Percentiles rank a stretch among this genome's conserved stretches.
These are phyloP conservation scores for Datura wrightii DNA, from an alignment of 257 asterid species.

Conservation along the genomic window DNA sequence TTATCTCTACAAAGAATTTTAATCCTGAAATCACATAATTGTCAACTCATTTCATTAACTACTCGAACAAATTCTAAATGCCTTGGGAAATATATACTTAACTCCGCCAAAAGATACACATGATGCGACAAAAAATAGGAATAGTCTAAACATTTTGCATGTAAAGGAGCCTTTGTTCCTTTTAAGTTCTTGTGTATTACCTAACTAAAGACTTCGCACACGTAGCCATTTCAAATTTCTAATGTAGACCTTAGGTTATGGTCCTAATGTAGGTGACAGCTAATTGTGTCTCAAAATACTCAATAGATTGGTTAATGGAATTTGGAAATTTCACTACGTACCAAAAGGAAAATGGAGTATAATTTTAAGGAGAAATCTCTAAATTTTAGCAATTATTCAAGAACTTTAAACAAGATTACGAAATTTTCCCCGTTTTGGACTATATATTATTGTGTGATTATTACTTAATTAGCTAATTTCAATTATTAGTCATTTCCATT, in stretches of 20 bases:
- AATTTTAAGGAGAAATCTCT: not conserved
- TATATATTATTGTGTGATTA: too few species aligned
- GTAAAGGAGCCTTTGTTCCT: conserved; percentile 1
- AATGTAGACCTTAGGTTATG: conserved; percentile 8
- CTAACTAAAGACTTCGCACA: conserved; percentile 6
- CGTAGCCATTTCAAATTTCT: conserved; percentile 1
- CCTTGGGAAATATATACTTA: not conserved
- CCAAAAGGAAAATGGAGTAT: not conserved
- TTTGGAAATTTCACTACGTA: not conserved
- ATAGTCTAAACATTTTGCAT: not conserved
- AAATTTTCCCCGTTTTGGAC: too few species aligned
- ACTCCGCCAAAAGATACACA: not conserved
- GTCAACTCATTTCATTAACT: not conserved
- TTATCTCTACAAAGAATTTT: not conserved
- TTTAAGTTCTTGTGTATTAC: not conserved
- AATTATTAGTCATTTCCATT: not conserved
- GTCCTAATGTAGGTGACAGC: conserved; percentile 8
- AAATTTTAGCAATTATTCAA: conserved; percentile 17
- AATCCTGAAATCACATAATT: not conserved
- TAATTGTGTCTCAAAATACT: conserved; percentile 3
- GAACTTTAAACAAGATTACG: not conserved
- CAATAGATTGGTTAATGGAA: not conserved
- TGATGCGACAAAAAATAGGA: not conserved
- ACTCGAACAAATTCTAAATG: not conserved
- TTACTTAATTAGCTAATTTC: not conserved